Base-by-base conservation (phyloP, 1,284 basidiomycete species). In the Trichosporon asahii region DNA sequence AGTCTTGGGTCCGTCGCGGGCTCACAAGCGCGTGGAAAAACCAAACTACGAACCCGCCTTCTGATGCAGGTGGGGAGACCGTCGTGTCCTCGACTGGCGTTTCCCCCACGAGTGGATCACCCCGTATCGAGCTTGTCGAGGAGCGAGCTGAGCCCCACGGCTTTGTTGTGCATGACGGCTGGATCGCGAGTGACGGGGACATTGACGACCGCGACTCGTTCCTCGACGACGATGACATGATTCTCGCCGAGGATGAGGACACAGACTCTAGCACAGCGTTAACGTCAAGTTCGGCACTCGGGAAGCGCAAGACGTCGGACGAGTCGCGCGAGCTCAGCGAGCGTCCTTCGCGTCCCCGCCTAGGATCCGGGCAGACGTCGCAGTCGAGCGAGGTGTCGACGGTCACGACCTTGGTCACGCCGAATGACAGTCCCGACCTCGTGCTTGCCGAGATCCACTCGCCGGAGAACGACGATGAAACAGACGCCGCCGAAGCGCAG, bases 391-490 rank as follows among this genome's bases (percentile, higher is more conserved):
- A 67, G 23, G 72, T 68, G 1, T 69, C 69, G 8, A 61, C 65
- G 8, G 64, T 33, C 31, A 71, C 72, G 2, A 67, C 66, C 6
- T 33, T 73, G 0, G 63, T 73, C 4, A 73, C 72, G 0, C 72
- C 72, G 2, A 70, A 70, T 53, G 72, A 73, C 23, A 73, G 72
- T 46, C 72, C 72, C 1, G 65, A 63, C 21, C 57, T 61, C 18
- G 31, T 71, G 18, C 67, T 73, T 4, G 64, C 68, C 11, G 65
- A 67, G 21, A 69, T 73, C 33, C 65, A 70, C 53, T 63, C 70
- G 5, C 64, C 60, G 6, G 69, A 69, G 25, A 40, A 67, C 55
- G 69, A 65, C 8, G 37, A 49, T 5, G 66, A 53, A 2, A 40
- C 35, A 0, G 18, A 66, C 3, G 49, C 55, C 7, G 57, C 57